phyloP scores from a whole-genome alignment of 345 rosid species.

The Salix purpurea region DNA sequence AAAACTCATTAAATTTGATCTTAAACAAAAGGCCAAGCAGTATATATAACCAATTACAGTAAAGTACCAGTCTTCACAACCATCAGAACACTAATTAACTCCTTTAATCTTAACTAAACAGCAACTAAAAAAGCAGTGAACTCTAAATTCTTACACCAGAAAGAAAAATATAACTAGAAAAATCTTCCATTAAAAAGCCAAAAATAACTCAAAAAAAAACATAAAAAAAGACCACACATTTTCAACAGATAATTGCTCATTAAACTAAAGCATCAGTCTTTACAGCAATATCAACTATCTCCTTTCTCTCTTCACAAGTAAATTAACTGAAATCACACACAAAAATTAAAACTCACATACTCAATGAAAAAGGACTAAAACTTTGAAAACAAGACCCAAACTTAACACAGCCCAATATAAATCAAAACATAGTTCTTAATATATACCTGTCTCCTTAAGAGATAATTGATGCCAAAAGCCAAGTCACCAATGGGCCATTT shows the following conservation, averaged over 20 bases:
- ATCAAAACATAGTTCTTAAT: background rate
- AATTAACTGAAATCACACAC: background rate
- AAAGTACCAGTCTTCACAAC: background rate
- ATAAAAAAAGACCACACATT: background rate
- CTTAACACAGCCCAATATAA: background rate
- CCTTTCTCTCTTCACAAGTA: background rate
- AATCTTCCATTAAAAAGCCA: background rate
- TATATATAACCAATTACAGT: background rate
- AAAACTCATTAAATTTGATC: background rate
- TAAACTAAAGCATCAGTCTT: too few relatives aligned
- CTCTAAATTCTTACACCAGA: background rate
- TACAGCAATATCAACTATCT: background rate
- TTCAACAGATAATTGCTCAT: too few relatives aligned
- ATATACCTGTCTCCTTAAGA: constrained; percentile 80
- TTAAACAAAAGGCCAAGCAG: background rate
- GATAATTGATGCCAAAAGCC: constrained; percentile 92
- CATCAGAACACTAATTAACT: background rate
- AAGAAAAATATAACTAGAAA: background rate
- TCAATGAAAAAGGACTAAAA: background rate
- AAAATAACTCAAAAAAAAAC: background rate
- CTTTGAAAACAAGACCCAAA: background rate
- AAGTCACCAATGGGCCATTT: constrained; percentile 97
- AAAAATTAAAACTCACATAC: background rate
- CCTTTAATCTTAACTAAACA: background rate
- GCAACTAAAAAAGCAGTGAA: background rate